Base-by-base conservation (phyloP, 1,139 yeast species). In the Taphrina pruni region DNA sequence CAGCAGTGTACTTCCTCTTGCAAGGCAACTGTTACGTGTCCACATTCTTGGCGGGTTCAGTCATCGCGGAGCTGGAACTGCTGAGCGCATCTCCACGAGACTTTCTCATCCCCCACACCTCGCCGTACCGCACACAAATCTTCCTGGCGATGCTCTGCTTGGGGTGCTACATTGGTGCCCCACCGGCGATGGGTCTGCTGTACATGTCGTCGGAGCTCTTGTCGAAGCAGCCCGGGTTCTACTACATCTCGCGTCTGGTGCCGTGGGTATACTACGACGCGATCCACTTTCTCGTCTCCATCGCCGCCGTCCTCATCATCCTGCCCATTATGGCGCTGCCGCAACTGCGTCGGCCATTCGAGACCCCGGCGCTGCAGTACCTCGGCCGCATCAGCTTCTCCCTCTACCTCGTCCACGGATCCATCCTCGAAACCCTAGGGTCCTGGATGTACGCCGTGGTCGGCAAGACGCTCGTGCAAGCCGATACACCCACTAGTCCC, bases 401-500 rank as follows among this genome's bases (percentile, higher is more conserved):
- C 21, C 35, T 64, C 11, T 64, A 64, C 21, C 67, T 64, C 32
- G 61, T 64, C 45, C 67, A 64, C 55, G 67, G 67, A 46, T 61
- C 67, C 8, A 17, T 64, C 43, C 12, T 64, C 55, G 60, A 57
- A 56, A 54, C 60, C 11, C 32, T 55, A 14, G 67, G 61, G 11
- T 20, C 17, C 6, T 35, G 35, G 21, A 17, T 54, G 45, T 64
- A 64, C 48, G 46, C 48, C 26, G 39, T 50, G 21, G 60, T 57
- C n/a, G 67, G 67, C 43, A 54, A 57, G 38, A 36, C 50, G 8
- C 38, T 48, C 14, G 55, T 55, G 20, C 26, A 48, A 21, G 32
- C 50, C 32, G 57, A 62, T 41, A 32, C 38, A 26, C 36, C 50
- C 3, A 60, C 32, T 12, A 51, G 51, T 14, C 38, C 55, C 12